These are phyloP conservation scores for Coelastrella sp. DNA, from an alignment of 139 green algal species.

Conservation along the genomic window DNA sequence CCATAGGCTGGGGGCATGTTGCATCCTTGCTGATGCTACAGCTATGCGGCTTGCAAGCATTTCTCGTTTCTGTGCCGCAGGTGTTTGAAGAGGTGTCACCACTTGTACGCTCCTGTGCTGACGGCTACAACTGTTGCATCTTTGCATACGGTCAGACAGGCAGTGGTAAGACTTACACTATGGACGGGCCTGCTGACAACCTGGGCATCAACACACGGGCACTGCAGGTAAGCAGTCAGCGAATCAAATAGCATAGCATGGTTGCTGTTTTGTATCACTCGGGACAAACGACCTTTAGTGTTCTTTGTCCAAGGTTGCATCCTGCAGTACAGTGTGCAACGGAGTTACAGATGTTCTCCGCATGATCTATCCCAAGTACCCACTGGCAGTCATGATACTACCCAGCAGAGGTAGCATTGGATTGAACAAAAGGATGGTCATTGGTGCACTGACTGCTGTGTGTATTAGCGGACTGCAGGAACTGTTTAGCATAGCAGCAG, in stretches of 20 bases:
- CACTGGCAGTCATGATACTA: too few relatives aligned
- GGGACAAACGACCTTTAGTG: too few relatives aligned
- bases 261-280: too few relatives aligned
- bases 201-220: constrained; percentile 62
- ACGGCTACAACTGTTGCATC: constrained; percentile 69
- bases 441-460: background rate
- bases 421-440: background rate
- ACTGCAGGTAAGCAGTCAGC: constrained; percentile 34
- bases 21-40: too few relatives aligned
- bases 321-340: too few relatives aligned
- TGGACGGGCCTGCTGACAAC: constrained; percentile 66
- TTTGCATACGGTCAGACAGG: constrained; percentile 89
- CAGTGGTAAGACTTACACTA: constrained; percentile 90
- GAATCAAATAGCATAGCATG: too few relatives aligned
- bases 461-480: constrained; percentile 35
- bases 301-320: too few relatives aligned
- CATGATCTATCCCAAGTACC: too few relatives aligned
- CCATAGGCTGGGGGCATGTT: too few relatives aligned
- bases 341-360: too few relatives aligned
- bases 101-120: constrained; percentile 65
- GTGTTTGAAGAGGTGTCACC: constrained; percentile 74
- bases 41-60: background rate
- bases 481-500: constrained; percentile 62
- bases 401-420: too few relatives aligned
- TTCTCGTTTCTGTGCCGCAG: background rate